Base-by-base conservation (phyloP, 768 basidiomycete species). In the Calocera viscosa region DNA sequence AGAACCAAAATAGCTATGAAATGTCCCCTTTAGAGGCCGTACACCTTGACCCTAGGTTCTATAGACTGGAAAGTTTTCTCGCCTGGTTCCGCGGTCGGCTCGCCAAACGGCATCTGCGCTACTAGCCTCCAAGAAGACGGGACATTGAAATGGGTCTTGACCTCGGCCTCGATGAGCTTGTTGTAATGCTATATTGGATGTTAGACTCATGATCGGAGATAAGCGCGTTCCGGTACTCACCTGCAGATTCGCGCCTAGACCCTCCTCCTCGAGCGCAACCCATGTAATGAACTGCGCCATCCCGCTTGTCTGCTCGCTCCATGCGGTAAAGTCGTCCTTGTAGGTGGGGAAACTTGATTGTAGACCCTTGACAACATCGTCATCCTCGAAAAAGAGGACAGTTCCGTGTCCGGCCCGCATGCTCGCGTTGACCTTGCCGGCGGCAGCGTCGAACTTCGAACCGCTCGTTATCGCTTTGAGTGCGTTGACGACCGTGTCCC, bases 221-320 rank as follows among this genome's bases (percentile, higher is more conserved):
- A 14, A 60, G 30, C 10, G 14, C 19, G 2, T 2, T 26, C 26
- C 53, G 53, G 11, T 11, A 30, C 53, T 26, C 30, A 60, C 53
- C 53, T 60, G 53, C 53, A 60, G 53, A 19, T 60, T 60, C 53
- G 30, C 53, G 30, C 53, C 53, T 2, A 60, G 53, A 26, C 53
- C 53, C 30, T 60, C 53, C 19, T 60, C 53, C 22, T 60, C 53
- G 5, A 60, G 5, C 30, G 53, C 53, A 22, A 60, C 53, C 53
- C 53, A 60, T 10, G 53, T 60, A 32, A 60, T 60, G 53, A 60
- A 60, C 53, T 60, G 53, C 53, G 30, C 53, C 53, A 60, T 60
- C 53, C 53, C 53, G 30, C 53, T 60, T 26, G 53, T 60, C 26
- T 60, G 53, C 30, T 60, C 53, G 53, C 53, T 60, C 53, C 53